Base-by-base conservation (phyloP, 2,329 filamentous ascomycete species). In the Fusarium denticulatum region DNA sequence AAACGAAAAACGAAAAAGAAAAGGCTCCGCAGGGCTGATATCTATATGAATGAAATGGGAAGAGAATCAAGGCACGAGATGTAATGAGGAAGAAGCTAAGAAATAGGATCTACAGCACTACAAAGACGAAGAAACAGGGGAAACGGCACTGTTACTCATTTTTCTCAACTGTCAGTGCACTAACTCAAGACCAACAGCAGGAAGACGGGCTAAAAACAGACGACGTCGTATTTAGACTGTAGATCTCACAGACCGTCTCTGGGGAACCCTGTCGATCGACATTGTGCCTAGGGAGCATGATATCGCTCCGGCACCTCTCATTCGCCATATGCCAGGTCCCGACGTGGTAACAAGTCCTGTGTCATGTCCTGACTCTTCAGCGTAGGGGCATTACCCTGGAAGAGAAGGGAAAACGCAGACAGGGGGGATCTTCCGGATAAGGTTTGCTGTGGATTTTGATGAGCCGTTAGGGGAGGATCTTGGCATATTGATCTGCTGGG, bases 201-300 rank as follows among this genome's bases (percentile, higher is more conserved):
- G 5, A 37, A 16, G 7, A 62, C 5, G 22, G 32, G 22, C 57
- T 32, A 43, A 55, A 22, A 40, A 37, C 13, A 34, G 28, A 52
- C 46, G 2, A 43, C 20, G 52, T 50, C 10, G 63, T 28, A 39
- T 46, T 40, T 39, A 64, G 39, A 47, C 50, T 72, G 68, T 37
- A 68, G 63, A 72, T 72, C 69, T 22, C 20, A 24, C 16, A 64
- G 62, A 46, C 56, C 15, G 52, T 53, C 24, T 43, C 63, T 46
- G 68, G 57, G 55, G 69, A 72, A 69, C 37, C 68, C 16, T 60
- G 53, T 15, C 24, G 42, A 43, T 53, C 58, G n/a, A 42, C 46
- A 43, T 47, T 37, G 42, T 56, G n/a, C 47, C 42, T 28, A 30
- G 34, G 50, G 10, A 40, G 34, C 7, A 55, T 55, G 20, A 40